phyloP scores from a whole-genome alignment of 2,329 filamentous ascomycete species.

The Xylaria sp. region DNA sequence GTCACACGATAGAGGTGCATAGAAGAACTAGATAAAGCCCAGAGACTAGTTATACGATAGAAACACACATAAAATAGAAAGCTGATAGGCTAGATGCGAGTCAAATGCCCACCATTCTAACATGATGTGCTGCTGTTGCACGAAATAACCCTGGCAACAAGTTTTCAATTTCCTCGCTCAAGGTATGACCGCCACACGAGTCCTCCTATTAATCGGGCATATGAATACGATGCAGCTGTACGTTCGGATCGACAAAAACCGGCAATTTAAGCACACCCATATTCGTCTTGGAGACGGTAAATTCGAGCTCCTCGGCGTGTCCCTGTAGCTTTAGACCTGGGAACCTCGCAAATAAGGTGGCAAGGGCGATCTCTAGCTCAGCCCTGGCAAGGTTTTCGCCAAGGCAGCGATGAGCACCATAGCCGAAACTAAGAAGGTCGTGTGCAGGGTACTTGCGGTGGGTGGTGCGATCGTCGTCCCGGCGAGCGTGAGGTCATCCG shows the following conservation, averaged over 20 bases:
- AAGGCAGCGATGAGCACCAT: slow-evolving; percentile 23
- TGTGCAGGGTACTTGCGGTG: slow-evolving; percentile 7
- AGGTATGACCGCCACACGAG: not conserved
- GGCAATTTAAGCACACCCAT: slow-evolving; percentile 29
- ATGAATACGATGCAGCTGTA: slow-evolving; percentile 23
- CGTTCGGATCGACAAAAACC: slow-evolving; percentile 27
- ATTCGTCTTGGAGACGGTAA: slow-evolving; percentile 16
- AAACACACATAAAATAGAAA: not conserved
- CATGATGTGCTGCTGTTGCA: not conserved
- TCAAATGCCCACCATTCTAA: not conserved
- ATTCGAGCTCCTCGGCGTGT: slow-evolving; percentile 7
- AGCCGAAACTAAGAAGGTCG: slow-evolving; percentile 14
- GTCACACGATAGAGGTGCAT: not conserved
- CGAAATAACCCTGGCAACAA: not conserved
- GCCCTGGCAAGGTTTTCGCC: slow-evolving; percentile 19
- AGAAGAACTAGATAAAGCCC: slow-evolving; percentile 13
- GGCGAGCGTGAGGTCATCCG: not conserved
- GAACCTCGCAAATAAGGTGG: slow-evolving; percentile 29
- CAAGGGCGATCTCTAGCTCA: slow-evolving; percentile 33
- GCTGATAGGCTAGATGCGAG: slow-evolving; percentile 17
- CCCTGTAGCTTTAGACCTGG: slow-evolving; percentile 24
- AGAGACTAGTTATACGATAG: not conserved
- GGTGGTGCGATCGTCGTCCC: not conserved
- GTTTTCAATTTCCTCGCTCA: not conserved
- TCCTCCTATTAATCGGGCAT: slow-evolving; percentile 4